Evolutionary conservation across 2,329 filamentous ascomycete genomes (phyloP).

Genomic region (Pyrenophora teres): DNA sequence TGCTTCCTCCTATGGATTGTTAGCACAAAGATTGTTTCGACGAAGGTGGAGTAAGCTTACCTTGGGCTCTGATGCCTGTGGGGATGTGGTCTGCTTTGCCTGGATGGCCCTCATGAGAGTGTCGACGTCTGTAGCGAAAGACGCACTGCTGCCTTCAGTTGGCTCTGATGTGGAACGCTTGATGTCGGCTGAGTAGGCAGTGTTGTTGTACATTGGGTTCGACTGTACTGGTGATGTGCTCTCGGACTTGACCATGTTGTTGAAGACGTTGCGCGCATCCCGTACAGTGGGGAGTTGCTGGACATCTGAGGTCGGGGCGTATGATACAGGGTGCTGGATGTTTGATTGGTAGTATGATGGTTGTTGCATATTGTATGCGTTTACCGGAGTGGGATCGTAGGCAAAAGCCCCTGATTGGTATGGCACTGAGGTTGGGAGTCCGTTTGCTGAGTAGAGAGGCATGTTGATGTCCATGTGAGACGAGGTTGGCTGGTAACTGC

Average conservation of each 20-base stretch:
- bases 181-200: slow-evolving; percentile 45
- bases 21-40: background rate
- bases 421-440: slow-evolving; percentile 37
- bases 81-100: slow-evolving; percentile 58
- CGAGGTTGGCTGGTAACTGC: slow-evolving; percentile 38
- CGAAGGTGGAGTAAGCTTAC: slow-evolving; percentile 27
- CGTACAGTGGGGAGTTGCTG: slow-evolving; percentile 35
- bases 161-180: slow-evolving; percentile 53
- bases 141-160: slow-evolving; percentile 53
- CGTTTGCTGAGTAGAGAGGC: slow-evolving; percentile 41
- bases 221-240: slow-evolving; percentile 50
- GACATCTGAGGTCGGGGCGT: slow-evolving; percentile 24
- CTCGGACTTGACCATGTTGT: slow-evolving; percentile 52
- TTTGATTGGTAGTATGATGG: slow-evolving; percentile 35
- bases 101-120: slow-evolving; percentile 89
- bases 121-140: slow-evolving; percentile 83
- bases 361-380: slow-evolving; percentile 46
- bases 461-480: slow-evolving; percentile 44
- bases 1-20: slow-evolving; percentile 26
- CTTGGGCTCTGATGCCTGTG: slow-evolving; percentile 36
- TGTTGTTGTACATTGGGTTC: slow-evolving; percentile 47
- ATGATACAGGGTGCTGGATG: slow-evolving; percentile 35
- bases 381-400: slow-evolving; percentile 40
- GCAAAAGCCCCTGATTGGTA: slow-evolving; percentile 46
- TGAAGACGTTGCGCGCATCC: slow-evolving; percentile 37